A percentile compares a stretch with the other conserved stretches of the same genome.
Evolutionary conservation across 1,284 basidiomycete genomes (phyloP).

Genomic region (Garcileccinum viscosum): DNA sequence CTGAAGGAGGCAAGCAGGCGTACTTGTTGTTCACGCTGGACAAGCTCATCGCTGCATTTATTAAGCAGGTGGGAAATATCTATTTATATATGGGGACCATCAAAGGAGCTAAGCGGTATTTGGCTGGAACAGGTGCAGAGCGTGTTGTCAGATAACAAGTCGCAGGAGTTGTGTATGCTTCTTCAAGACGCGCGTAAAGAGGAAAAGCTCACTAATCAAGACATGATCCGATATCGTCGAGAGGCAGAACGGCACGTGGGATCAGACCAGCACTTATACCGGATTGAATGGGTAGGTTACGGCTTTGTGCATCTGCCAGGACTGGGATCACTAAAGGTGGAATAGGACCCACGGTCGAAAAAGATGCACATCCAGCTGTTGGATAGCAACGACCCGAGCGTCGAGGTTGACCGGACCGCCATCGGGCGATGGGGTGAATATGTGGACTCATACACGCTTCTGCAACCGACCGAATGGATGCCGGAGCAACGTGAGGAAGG

Average conservation of each 20-base stretch:
- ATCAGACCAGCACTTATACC: conserved; percentile 89
- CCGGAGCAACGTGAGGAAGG: conserved; percentile 52
- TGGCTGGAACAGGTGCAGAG: conserved; percentile 74
- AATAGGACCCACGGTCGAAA: conserved; percentile 67
- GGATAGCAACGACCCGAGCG: conserved; percentile 81
- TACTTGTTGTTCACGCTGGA: conserved; percentile 92
- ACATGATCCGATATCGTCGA: conserved; percentile 89
- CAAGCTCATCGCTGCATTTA: conserved; percentile 84
- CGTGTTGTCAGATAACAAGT: conserved; percentile 75
- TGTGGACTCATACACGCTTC: conserved; percentile 83
- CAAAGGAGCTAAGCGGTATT: conserved; percentile 18
- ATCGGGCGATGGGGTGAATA: conserved; percentile 84
- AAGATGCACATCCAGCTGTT: conserved; percentile 81
- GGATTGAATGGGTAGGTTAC: conserved; percentile 82
- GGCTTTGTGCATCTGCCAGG: conserved; percentile 34
- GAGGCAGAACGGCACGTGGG: conserved; percentile 88
- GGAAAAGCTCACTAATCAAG: conserved; percentile 67
- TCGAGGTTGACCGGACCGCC: conserved; percentile 53
- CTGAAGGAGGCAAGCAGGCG: conserved; percentile 54
- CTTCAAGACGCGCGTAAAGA: conserved; percentile 60
- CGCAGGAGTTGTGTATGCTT: conserved; percentile 74
- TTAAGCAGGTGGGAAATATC: conserved; percentile 74
- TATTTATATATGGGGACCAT: not conserved
- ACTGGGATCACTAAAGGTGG: not conserved
- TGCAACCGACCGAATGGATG: conserved; percentile 73